Evolutionary conservation across 805 yeast species (phyloP).

Genomic region (Teunomyces cretensis): DNA sequence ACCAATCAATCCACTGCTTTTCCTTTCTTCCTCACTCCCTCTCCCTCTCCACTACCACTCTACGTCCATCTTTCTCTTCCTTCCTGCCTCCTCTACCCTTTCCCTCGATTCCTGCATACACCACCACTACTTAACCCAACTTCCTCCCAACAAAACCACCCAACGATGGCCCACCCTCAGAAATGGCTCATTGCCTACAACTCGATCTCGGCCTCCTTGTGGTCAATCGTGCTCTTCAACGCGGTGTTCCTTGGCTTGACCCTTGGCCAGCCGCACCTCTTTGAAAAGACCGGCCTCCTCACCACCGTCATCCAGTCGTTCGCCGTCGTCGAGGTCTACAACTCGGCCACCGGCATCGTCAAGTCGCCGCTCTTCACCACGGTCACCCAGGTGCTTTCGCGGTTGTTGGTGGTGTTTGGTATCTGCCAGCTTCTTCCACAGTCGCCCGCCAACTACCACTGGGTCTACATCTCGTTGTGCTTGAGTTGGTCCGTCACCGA

Average conservation of each 20-base stretch:
- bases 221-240: constrained; percentile 43
- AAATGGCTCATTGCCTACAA: constrained; percentile 44
- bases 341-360: constrained; percentile 77
- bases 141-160: constrained; percentile 1
- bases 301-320: constrained; percentile 70
- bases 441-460: constrained; percentile 58
- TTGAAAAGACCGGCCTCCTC: constrained; percentile 54
- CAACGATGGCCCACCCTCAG: constrained; percentile 19
- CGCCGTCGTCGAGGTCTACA: constrained; percentile 79
- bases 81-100: no score
- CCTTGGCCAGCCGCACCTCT: constrained; percentile 66
- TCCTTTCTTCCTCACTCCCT: no score
- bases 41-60: background rate
- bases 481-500: constrained; percentile 96
- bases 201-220: constrained; percentile 40
- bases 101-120: no score
- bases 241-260: constrained; percentile 31
- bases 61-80: background rate
- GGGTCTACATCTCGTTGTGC: constrained; percentile 66
- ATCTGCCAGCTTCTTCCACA: constrained; percentile 73
- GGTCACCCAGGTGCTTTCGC: constrained; percentile 80
- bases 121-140: background rate
- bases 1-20: no score
- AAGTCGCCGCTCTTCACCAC: constrained; percentile 85
- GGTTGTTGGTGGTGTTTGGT: constrained; percentile 81